phyloP scores from a whole-genome alignment of 2,329 filamentous ascomycete genomes.

The Penicillium polonicum region DNA sequence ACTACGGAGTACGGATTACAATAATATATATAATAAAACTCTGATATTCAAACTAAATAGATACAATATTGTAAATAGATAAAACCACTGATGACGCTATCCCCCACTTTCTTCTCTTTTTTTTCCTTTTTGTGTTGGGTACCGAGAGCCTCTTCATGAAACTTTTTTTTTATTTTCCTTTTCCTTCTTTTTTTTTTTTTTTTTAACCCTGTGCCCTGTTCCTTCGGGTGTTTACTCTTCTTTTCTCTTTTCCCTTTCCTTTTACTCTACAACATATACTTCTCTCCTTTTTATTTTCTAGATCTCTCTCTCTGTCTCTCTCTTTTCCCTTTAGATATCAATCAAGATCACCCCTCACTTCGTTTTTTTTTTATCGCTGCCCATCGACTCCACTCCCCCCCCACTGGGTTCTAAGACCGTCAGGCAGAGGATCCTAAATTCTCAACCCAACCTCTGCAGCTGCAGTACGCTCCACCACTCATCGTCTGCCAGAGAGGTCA shows the following conservation, averaged over 20 bases:
- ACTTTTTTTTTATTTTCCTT: conserved; percentile 13
- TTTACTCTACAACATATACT: neutral
- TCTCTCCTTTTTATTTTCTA: neutral
- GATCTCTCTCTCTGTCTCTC: neutral
- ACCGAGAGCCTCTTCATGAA: conserved; percentile 25
- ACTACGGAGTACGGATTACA: neutral
- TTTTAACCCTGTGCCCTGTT: neutral
- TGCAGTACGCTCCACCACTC: conserved; percentile 24
- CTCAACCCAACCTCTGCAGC: conserved; percentile 26
- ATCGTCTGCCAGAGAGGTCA: conserved; percentile 12
- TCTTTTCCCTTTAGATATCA: neutral
- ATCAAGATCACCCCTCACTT: conserved; percentile 15
- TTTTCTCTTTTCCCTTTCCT: conserved; percentile 1
- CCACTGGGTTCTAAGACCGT: conserved; percentile 25
- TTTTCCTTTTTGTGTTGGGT: conserved; percentile 20
- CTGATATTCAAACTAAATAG: neutral
- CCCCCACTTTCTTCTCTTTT: conserved; percentile 15
- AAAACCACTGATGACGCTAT: conserved; percentile 8
- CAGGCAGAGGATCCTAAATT: conserved; percentile 22
- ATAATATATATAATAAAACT: neutral
- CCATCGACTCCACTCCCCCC: conserved; percentile 16
- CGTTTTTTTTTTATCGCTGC: conserved; percentile 10
- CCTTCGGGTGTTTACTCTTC: conserved; percentile 5
- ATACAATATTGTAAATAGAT: neutral
- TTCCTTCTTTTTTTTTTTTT: conserved; percentile 2